Conservation (phyloP, 2,329 filamentous ascomycete genomes). For the Fusarium fujikuroi region DNA sequence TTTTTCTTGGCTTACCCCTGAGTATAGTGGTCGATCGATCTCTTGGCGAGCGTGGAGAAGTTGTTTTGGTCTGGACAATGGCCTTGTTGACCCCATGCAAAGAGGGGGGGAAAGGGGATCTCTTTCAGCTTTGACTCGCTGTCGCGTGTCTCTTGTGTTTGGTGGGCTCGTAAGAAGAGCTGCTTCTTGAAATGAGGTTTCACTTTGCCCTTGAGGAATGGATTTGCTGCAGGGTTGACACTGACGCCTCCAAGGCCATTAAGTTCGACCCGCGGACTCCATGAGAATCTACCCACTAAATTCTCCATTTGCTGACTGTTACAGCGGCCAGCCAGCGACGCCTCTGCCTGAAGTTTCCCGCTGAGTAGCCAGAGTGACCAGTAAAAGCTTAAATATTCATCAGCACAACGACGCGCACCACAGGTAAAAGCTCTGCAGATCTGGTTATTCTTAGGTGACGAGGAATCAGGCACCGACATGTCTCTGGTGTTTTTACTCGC, state of each 20-base stretch:
- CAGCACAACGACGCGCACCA: background rate
- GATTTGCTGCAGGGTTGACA: conserved; percentile 12
- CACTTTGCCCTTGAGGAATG: background rate
- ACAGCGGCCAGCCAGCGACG: background rate
- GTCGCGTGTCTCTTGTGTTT: background rate
- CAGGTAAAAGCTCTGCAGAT: background rate
- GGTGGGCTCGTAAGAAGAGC: background rate
- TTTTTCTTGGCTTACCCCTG: conserved; percentile 24
- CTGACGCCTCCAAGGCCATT: background rate
- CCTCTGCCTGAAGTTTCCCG: background rate
- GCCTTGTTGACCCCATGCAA: background rate
- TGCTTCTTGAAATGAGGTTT: background rate
- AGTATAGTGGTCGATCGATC: conserved; percentile 27
- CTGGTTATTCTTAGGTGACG: background rate
- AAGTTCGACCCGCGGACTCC: background rate
- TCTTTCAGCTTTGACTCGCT: background rate
- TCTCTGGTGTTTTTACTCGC: background rate
- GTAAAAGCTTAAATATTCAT: background rate
- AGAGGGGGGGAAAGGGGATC: background rate
- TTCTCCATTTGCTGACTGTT: background rate
- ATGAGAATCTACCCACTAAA: background rate
- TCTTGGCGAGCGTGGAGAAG: conserved; percentile 15
- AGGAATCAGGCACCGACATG: background rate
- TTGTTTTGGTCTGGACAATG: background rate
- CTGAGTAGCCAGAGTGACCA: background rate